Evolutionary conservation across 1,284 basidiomycete genomes (phyloP).

Genomic region (Peniophora sp.): DNA sequence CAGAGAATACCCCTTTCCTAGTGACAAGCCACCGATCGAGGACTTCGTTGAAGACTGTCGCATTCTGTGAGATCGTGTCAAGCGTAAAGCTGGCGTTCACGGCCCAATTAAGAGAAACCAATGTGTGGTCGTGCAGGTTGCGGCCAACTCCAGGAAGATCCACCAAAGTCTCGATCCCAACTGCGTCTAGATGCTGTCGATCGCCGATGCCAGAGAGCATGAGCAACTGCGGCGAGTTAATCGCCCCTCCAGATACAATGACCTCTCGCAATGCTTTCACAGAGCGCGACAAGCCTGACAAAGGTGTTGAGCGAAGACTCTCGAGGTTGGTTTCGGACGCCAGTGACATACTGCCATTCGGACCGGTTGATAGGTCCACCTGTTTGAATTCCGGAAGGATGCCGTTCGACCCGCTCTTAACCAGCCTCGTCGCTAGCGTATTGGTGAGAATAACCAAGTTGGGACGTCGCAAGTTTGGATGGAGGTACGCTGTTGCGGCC

Average conservation of each 20-base stretch:
- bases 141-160: slow-evolving; percentile 30
- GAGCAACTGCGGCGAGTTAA: slow-evolving; percentile 13
- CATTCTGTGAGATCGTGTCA: too few relatives aligned
- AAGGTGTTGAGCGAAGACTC: not conserved
- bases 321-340: not conserved
- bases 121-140: slow-evolving; percentile 33
- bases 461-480: slow-evolving; percentile 18
- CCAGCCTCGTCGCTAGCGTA: slow-evolving; percentile 28
- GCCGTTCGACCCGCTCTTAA: slow-evolving; percentile 15
- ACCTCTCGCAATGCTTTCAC: slow-evolving; percentile 22
- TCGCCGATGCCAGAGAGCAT: slow-evolving; percentile 29
- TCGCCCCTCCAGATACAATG: slow-evolving; percentile 34
- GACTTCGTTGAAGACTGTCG: too few relatives aligned
- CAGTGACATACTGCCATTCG: slow-evolving; percentile 8
- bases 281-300: not conserved
- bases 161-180: slow-evolving; percentile 20
- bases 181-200: slow-evolving; percentile 14
- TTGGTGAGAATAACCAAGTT: slow-evolving; percentile 36
- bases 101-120: slow-evolving; percentile 16
- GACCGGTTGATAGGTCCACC: slow-evolving; percentile 21
- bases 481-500: slow-evolving; percentile 29
- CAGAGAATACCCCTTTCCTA: too few relatives aligned
- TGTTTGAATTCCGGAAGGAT: slow-evolving; percentile 17
- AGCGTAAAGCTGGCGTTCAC: too few relatives aligned
- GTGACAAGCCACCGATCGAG: too few relatives aligned